Evolutionary conservation across 306 rosid species (phyloP).

Genomic region (Glycyrrhiza uralensis): DNA sequence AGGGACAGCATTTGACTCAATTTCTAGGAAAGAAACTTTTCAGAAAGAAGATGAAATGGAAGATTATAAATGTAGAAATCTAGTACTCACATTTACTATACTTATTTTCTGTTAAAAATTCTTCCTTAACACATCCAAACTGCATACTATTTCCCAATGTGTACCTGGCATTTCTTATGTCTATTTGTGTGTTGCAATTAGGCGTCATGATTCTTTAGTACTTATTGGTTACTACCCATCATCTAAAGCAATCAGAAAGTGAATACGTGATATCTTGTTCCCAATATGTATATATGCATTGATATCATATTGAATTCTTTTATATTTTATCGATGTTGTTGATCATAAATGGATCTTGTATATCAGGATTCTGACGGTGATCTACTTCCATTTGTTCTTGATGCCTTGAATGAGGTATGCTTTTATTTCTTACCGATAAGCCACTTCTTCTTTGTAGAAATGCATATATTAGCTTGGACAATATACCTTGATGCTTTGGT

Average conservation of each 20-base stretch:
- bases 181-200: neutral
- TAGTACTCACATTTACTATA: neutral
- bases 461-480: neutral
- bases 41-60: constrained; percentile 18
- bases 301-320: neutral
- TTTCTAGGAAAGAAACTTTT: constrained; percentile 12
- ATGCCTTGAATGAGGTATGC: constrained; percentile 92
- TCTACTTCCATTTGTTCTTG: constrained; percentile 87
- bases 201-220: constrained; percentile 4
- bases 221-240: neutral
- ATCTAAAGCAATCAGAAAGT: neutral
- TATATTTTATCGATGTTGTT: constrained; percentile 16
- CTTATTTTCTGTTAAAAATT: constrained; percentile 7
- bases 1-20: constrained; percentile 13
- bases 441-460: neutral
- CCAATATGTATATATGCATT: constrained; percentile 13
- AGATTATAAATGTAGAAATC: neutral
- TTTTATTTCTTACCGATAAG: neutral
- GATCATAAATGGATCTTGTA: constrained; percentile 22
- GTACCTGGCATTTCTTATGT: neutral
- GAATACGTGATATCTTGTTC: neutral
- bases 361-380: constrained; percentile 93
- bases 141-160: neutral
- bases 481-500: neutral
- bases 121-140: neutral